These are phyloP conservation scores for Kluyveromyces sp. DNA, from an alignment of 1,139 yeast genomes.

Conservation along the genomic window DNA sequence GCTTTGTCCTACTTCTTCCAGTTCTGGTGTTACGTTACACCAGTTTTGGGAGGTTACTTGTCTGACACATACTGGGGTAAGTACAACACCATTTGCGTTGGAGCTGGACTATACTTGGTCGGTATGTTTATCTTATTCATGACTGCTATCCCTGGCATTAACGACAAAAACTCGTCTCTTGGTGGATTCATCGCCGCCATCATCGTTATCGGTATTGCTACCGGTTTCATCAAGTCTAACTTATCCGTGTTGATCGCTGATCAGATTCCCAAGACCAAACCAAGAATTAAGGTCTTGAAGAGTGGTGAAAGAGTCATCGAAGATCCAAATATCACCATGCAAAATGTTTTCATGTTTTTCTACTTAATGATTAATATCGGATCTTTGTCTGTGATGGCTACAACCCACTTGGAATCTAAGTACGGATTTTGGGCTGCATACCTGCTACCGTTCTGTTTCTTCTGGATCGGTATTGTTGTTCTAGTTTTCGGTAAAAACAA, in stretches of 20 bases:
- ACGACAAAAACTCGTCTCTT: slow-evolving; percentile 46
- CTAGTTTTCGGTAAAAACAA: slow-evolving; percentile 49
- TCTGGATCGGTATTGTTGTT: slow-evolving; percentile 51
- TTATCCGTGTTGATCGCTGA: slow-evolving; percentile 76
- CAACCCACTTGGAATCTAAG: slow-evolving; percentile 62
- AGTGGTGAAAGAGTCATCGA: slow-evolving; percentile 62
- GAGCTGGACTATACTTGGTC: slow-evolving; percentile 51
- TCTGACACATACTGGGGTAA: slow-evolving; percentile 74
- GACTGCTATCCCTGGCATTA: slow-evolving; percentile 63
- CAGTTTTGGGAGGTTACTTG: slow-evolving; percentile 68
- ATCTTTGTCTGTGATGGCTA: slow-evolving; percentile 68
- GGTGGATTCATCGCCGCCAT: slow-evolving; percentile 44
- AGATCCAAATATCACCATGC: slow-evolving; percentile 64
- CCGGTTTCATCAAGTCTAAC: slow-evolving; percentile 79
- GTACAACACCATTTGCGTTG: slow-evolving; percentile 58
- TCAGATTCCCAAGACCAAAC: slow-evolving; percentile 53
- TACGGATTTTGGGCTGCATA: slow-evolving; percentile 77
- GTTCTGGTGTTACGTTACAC: slow-evolving; percentile 79
- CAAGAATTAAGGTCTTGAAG: slow-evolving; percentile 51
- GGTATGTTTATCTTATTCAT: slow-evolving; percentile 62
- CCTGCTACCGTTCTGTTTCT: slow-evolving; percentile 56
- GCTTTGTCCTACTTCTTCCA: slow-evolving; percentile 72
- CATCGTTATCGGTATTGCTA: slow-evolving; percentile 65
- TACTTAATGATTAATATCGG: slow-evolving; percentile 80
- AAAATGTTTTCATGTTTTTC: slow-evolving; percentile 68